Evolutionary conservation across 176 grass and related monocot species (phyloP), one percentile per base, ranked within the genome.

Genomic region (Themeda triandra): DNA sequence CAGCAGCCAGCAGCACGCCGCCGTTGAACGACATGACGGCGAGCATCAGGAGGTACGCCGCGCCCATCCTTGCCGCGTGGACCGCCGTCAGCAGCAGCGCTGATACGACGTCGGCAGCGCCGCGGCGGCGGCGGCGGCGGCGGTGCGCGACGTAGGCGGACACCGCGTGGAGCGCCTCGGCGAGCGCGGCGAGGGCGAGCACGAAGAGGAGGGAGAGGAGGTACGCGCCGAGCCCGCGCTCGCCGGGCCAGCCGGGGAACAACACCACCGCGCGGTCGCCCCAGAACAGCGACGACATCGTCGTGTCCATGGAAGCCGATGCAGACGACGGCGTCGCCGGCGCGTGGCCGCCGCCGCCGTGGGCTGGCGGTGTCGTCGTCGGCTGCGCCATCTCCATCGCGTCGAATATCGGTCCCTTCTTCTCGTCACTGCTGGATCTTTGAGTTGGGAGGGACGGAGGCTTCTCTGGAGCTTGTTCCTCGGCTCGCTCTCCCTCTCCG

Each of bases 241-340:
- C 67, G 4, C 93, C 93, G 6, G 93, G 90, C 93, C 93, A 95
- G 13, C 85, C 88, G 24, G 76, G 32, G 82, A 92, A 89, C 31
- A 95, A 86, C 56, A 92, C 81, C 45, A 87, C 79, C 8, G 78
- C 33, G 71, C 49, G 82, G 71, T 86, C 82, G 23, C 90, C 80
- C 88, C 88, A 95, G 78, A 86, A 95, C 59, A 95, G 92, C 58
- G 86, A 49, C 93, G 48, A 45, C 13, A 11, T 18, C 48, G 15
- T 51, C 5, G 48, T 5, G 5, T 51, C 1, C 48, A 51, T 18
- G 5, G 48, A 51, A 39, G 37, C 4, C 5, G 15, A 1, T 4
- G 44, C 13, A 10, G 41, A 10, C 2, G 40, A 41, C 13, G 44
- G 0, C 41, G 41, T 1, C 13, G 44, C 44, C 13, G 44, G 44